Evolutionary conservation across 352 stramenopile species (phyloP).

Genomic region (Plasmopara viticola): DNA sequence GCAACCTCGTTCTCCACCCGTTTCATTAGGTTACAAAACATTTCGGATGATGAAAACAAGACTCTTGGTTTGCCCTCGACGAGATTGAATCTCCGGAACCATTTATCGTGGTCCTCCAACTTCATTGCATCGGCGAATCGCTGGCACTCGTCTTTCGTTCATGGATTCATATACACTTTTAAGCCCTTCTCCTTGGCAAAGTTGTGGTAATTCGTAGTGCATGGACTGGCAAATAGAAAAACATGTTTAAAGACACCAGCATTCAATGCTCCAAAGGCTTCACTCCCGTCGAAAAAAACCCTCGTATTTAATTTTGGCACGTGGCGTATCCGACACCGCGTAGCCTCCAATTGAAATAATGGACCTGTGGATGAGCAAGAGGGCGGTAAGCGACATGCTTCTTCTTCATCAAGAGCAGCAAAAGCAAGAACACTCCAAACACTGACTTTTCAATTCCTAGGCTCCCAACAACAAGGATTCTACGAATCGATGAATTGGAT

Average conservation of each 20-base stretch:
- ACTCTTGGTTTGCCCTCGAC: slow-evolving; percentile 15
- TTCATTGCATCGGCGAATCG: slow-evolving; percentile 11
- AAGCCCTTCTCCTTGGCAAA: slow-evolving; percentile 21
- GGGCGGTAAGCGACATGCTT: slow-evolving; percentile 20
- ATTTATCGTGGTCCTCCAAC: slow-evolving; percentile 16
- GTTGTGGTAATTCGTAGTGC: slow-evolving; percentile 15
- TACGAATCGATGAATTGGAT: neutral
- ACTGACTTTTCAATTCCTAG: slow-evolving; percentile 19
- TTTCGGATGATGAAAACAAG: no score
- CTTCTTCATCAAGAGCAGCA: neutral
- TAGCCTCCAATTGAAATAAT: slow-evolving; percentile 15
- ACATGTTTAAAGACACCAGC: neutral
- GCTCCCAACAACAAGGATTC: slow-evolving; percentile 15
- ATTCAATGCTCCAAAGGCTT: slow-evolving; percentile 1
- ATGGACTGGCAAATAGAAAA: slow-evolving; percentile 22
- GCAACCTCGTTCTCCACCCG: neutral
- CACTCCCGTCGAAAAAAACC: slow-evolving; percentile 13
- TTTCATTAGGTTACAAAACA: no score
- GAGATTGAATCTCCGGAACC: slow-evolving; percentile 16
- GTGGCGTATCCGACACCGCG: neutral
- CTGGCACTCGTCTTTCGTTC: slow-evolving; percentile 18
- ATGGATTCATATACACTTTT: slow-evolving; percentile 27
- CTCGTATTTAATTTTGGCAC: slow-evolving; percentile 3
- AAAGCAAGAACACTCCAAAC: slow-evolving; percentile 6
- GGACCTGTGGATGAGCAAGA: neutral